Evolutionary conservation across 2,329 filamentous ascomycete genomes (phyloP), one percentile per base, ranked within the genome.

Genomic region (Fusarium sp.): DNA sequence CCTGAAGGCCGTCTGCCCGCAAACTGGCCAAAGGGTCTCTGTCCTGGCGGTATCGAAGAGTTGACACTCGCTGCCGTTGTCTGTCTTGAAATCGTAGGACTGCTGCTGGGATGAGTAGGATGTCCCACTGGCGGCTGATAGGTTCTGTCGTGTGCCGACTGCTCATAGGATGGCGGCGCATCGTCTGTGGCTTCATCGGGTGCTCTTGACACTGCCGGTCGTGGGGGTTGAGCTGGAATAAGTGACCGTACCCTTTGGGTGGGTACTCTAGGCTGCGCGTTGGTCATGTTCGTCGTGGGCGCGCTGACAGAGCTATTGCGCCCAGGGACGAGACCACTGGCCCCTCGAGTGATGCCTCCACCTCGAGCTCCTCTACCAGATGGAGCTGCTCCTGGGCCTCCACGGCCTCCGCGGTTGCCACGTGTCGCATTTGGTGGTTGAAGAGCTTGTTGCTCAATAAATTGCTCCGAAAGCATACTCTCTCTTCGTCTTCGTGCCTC

Each of bases 381-480:
- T 15, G 63, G 61, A 4, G 34, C 43, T 18, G 58, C 59, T 40
- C 25, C 56, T 20, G 46, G 48, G 2, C 70, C 58, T 58, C 54
- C 70, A 49, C 59, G 64, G 10, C 20, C 72, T 44, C 53, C 74
- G 47, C 45, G 70, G n/a, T 71, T 70, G 49, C 73, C 59, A 55
- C 77, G 68, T 48, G 67, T 70, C 44, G 74, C 57, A 18, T 69
- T 75, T 6, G 53, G 69, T 38, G 76, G 76, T 54, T 81, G 78
- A 8, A 82, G 80, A 8, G 82, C 86, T 75, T 91, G 88, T 69
- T 89, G 88, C 71, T 91, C 88, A 60, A 94, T 92, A 70, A 86
- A 92, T 67, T 90, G 88, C 75, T 92, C 90, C 0, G 90, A 92
- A 2, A 93, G 83, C 61, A 88, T 83, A 58, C 88, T 89, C 78